Conservation (phyloP, 129 eudicot genomes). For the Silybum marianum region DNA sequence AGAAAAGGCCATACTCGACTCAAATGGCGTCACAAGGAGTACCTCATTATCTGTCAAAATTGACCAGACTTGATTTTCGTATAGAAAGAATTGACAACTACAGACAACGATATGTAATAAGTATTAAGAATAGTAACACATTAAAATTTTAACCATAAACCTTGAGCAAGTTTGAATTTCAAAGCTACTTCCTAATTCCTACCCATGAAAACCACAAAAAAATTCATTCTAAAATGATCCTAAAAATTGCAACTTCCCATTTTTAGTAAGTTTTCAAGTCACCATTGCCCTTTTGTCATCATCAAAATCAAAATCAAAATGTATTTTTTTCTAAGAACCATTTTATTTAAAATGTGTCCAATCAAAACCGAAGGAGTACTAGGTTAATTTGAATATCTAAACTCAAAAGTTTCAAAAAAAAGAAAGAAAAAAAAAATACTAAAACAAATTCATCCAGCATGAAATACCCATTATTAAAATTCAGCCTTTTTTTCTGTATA, state of each 20-base stretch:
- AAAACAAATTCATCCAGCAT: constrained; percentile 24
- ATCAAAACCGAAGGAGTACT: neutral
- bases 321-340: neutral
- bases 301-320: neutral
- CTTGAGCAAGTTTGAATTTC: constrained; percentile 14
- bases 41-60: neutral
- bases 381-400: neutral
- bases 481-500: constrained; percentile 26
- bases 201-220: constrained; percentile 3
- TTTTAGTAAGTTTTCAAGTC: constrained; percentile 11
- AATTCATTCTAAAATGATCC: neutral
- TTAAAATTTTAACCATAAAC: neutral
- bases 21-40: constrained; percentile 5
- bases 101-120: neutral
- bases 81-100: neutral
- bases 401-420: constrained; percentile 10
- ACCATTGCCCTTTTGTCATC: neutral
- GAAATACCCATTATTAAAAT: constrained; percentile 34
- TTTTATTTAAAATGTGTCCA: neutral
- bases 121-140: neutral
- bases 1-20: constrained; percentile 7
- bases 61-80: constrained; percentile 5
- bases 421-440: neutral
- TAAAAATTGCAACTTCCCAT: neutral
- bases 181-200: constrained; percentile 6